Conservation (phyloP, 2,329 filamentous ascomycete species). For the Cladophialophora psammophila region DNA sequence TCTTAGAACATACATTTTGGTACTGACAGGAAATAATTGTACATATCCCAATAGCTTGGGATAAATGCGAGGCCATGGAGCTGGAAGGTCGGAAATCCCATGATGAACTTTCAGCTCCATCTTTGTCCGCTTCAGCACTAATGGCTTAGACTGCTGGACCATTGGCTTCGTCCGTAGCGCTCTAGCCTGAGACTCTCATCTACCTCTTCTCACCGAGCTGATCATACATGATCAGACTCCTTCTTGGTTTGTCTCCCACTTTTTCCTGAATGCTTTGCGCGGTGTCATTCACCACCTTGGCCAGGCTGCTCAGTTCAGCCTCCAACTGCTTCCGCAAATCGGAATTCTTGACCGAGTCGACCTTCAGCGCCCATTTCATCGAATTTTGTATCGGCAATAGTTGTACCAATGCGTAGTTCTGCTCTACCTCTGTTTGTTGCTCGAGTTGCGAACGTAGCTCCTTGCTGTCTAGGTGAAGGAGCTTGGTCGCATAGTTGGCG, state of each 20-base stretch:
- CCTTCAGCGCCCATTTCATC: constrained; percentile 49
- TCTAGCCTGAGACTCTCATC: background rate
- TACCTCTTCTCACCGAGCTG: constrained; percentile 15
- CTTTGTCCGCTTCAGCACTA: background rate
- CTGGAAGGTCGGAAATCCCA: background rate
- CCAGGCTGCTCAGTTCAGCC: constrained; percentile 39
- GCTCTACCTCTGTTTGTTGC: background rate
- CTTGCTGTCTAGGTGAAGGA: constrained; percentile 43
- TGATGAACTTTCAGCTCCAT: background rate
- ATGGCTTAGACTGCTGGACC: background rate
- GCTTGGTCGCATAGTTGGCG: constrained; percentile 48
- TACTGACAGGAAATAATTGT: background rate
- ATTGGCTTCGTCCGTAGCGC: background rate
- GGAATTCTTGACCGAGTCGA: constrained; percentile 41
- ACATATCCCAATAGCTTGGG: background rate
- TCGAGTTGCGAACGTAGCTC: constrained; percentile 1
- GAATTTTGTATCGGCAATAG: constrained; percentile 51
- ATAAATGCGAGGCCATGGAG: background rate
- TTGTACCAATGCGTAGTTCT: constrained; percentile 41
- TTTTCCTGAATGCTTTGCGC: constrained; percentile 50
- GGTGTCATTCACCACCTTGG: constrained; percentile 60
- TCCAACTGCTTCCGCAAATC: constrained; percentile 41
- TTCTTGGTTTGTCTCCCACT: constrained; percentile 45
- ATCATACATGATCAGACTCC: constrained; percentile 34
- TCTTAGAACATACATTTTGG: background rate